A percentile compares a stretch with the other conserved stretches of the same genome.
phyloP scores from a whole-genome alignment of 2,329 filamentous ascomycete genomes.

The Cordyceps javanica region DNA sequence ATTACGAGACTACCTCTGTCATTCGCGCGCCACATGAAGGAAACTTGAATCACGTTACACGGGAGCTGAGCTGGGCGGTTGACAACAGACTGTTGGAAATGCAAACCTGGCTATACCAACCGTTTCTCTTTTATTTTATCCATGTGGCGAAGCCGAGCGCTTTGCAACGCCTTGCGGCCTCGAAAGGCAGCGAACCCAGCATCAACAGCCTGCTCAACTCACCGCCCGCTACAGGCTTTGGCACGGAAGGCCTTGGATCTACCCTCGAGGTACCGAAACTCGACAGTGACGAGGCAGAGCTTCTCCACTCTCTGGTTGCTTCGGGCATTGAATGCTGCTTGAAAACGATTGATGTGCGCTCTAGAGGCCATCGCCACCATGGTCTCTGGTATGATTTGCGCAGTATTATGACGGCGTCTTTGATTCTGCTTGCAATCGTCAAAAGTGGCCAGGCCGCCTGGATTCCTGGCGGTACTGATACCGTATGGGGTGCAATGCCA shows the following conservation, averaged over 20 bases:
- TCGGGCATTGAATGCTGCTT: conserved; percentile 19
- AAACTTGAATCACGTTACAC: conserved; percentile 15
- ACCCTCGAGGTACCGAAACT: neutral
- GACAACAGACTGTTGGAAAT: conserved; percentile 20
- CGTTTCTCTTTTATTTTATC: conserved; percentile 18
- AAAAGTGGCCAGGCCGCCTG: conserved; percentile 17
- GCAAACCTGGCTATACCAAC: conserved; percentile 20
- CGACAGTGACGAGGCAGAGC: conserved; percentile 14
- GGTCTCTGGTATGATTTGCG: conserved; percentile 22
- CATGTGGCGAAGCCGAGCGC: conserved; percentile 7
- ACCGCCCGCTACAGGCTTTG: neutral
- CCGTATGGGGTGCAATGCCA: conserved; percentile 14
- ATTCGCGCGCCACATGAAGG: conserved; percentile 16
- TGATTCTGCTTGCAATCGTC: conserved; percentile 17
- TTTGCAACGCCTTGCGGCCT: neutral
- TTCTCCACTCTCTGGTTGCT: conserved; percentile 15
- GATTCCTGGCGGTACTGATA: conserved; percentile 17
- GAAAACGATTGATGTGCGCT: conserved; percentile 19
- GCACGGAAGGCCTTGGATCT: neutral
- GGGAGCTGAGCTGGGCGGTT: conserved; percentile 20
- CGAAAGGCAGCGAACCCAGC: neutral
- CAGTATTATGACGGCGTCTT: conserved; percentile 17
- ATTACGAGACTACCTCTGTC: conserved; percentile 15
- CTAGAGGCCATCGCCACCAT: conserved; percentile 20
- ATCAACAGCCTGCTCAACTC: conserved; percentile 17